phyloP scores from a whole-genome alignment of 2,329 filamentous ascomycete genomes.

The Penicillium sp. region DNA sequence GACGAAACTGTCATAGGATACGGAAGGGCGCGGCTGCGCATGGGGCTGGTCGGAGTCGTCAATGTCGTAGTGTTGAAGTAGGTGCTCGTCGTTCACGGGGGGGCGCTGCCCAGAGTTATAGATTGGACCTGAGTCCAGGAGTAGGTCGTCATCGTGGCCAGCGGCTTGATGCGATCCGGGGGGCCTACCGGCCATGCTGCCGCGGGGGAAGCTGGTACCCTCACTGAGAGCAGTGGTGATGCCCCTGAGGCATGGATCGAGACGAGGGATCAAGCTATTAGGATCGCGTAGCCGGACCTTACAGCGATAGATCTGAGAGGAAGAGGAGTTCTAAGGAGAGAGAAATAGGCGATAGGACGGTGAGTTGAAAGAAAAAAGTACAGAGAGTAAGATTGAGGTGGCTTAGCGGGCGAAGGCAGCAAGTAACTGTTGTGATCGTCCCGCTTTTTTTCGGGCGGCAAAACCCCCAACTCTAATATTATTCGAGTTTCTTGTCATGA shows the following conservation, averaged over 20 bases:
- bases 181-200: conserved; percentile 54
- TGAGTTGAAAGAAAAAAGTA: conserved; percentile 2
- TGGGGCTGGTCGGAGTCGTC: conserved; percentile 60
- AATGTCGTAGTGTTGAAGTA: conserved; percentile 72
- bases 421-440: conserved; percentile 21
- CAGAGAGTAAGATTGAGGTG: conserved; percentile 17
- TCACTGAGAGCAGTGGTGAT: conserved; percentile 27
- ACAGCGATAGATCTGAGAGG: conserved; percentile 1
- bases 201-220: conserved; percentile 35
- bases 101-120: conserved; percentile 77
- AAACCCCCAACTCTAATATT: not conserved
- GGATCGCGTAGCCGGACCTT: conserved; percentile 2
- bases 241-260: conserved; percentile 42
- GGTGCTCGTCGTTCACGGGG: conserved; percentile 76
- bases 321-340: not conserved
- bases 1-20: conserved; percentile 94
- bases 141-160: conserved; percentile 46
- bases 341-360: not conserved
- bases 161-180: conserved; percentile 49
- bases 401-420: conserved; percentile 27
- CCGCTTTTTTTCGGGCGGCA: conserved; percentile 22
- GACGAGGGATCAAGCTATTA: conserved; percentile 6
- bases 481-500: not conserved
- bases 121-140: conserved; percentile 41
- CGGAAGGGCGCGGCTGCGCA: conserved; percentile 69